Percentiles rank a stretch among this genome's conserved stretches.
Conservation (phyloP, 2,329 filamentous ascomycete genomes). For the Trichoderma lentiforme region DNA sequence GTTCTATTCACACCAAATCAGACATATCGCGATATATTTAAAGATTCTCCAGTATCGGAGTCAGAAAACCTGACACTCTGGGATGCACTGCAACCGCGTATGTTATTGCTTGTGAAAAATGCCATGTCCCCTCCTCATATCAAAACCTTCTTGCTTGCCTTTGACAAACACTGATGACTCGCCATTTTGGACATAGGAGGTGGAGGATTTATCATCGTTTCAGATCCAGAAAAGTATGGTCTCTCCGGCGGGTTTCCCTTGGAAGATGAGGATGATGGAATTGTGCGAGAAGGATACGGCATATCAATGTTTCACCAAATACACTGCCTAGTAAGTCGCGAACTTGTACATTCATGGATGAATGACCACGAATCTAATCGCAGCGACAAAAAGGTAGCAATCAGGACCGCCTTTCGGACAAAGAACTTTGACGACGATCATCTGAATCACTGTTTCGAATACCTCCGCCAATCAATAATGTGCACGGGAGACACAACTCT, state of each 20-base stretch:
- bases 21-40: not conserved
- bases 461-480: not conserved
- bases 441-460: not conserved
- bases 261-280: constrained; percentile 29
- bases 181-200: not conserved
- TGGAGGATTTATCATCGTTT: not conserved
- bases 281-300: not conserved
- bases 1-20: not conserved
- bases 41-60: not conserved
- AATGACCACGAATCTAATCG: not conserved
- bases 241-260: constrained; percentile 34
- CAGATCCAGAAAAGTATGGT: not conserved
- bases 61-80: not conserved
- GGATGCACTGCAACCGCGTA: not conserved
- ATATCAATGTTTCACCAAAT: not conserved
- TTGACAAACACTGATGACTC: not conserved
- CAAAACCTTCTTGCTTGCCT: not conserved
- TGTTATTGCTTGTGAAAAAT: not conserved
- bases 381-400: not conserved
- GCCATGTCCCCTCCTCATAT: not conserved
- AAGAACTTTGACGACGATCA: not conserved
- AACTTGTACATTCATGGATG: constrained; percentile 45
- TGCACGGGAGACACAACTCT: not conserved
- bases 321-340: constrained; percentile 30
- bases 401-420: not conserved